phyloP scores from a whole-genome alignment of 2,329 filamentous ascomycete genomes.

The Pseudodiploospora longispora region DNA sequence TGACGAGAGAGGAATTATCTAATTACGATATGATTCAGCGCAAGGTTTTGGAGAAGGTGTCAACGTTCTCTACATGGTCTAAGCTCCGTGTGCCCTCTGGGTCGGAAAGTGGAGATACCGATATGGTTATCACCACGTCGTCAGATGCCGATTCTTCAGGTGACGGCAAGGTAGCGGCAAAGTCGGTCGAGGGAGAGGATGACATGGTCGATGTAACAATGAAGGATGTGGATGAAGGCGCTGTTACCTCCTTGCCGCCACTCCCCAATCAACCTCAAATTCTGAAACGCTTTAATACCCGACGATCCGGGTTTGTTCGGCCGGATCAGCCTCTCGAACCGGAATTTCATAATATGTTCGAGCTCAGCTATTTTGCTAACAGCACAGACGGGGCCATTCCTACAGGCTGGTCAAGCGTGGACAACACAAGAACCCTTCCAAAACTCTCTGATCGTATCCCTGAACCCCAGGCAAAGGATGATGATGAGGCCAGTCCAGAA shows the following conservation, averaged over 20 bases:
- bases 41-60: conserved; percentile 70
- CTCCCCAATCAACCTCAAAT: conserved; percentile 16
- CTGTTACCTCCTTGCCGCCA: conserved; percentile 10
- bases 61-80: conserved; percentile 65
- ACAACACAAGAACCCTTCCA: conserved; percentile 51
- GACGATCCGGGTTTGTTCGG: conserved; percentile 45
- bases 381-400: conserved; percentile 51
- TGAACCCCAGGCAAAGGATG: conserved; percentile 32
- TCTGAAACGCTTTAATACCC: conserved; percentile 40
- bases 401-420: conserved; percentile 58
- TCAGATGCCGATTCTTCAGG: conserved; percentile 59
- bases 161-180: conserved; percentile 63
- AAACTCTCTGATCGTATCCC: conserved; percentile 40
- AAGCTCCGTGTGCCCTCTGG: conserved; percentile 48
- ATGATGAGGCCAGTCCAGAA: conserved; percentile 41
- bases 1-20: conserved; percentile 63
- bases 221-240: conserved; percentile 48
- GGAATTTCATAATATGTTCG: conserved; percentile 64
- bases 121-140: conserved; percentile 57
- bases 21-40: conserved; percentile 64
- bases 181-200: conserved; percentile 81
- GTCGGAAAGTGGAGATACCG: conserved; percentile 43
- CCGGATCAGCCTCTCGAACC: conserved; percentile 51
- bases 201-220: conserved; percentile 87
- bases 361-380: conserved; percentile 59